Evolutionary conservation across 805 yeast species (phyloP), one percentile per base, ranked within the genome.

Genomic region (Metschnikowia vanudenii): DNA sequence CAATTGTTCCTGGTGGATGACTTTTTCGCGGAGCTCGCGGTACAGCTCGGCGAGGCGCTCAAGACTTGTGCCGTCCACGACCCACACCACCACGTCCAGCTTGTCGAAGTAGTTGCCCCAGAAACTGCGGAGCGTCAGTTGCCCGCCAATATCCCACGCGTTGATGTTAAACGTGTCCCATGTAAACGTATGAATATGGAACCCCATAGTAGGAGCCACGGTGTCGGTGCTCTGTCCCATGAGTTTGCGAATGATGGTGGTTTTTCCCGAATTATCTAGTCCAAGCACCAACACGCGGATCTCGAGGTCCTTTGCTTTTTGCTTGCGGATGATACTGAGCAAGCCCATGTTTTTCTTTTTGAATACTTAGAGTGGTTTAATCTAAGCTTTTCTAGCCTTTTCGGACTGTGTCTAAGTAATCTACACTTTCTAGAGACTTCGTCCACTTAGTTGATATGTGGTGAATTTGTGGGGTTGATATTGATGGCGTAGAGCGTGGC

Each of bases 161-260:
- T 83, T 83, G 42, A 85, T 60, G 32, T 73, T 74, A 54, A 64
- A 75, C 3, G 69, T 74, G 1, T 63, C 50, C 51, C 71, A 65
- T 1, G 62, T 57, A 1, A 86, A 57, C 1, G 91, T 80, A 40
- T 79, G 76, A 52, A 91, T 92, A 56, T 81, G 84, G 65, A 91
- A 92, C 13, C 98, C 98, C 75, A 91, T 78, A 0, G 98, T 91
- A 0, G 98, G 97, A 9, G 88, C 76, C 5, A 90, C 81, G n/a
- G 69, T 69, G 7, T 62, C 56, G 6, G 76, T 72, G 48, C 81
- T 80, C 52, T 75, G 69, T 20, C 71, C 52, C 65, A 85, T 69
- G 13, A 88, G 59, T 16, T 71, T 60, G 47, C 82, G 81, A 18
- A 90, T 84, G 2, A 92, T 78, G 0, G 97, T 87, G 2, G 97